phyloP scores from a whole-genome alignment of 805 yeast species.

The Barnettozyma siamensis region DNA sequence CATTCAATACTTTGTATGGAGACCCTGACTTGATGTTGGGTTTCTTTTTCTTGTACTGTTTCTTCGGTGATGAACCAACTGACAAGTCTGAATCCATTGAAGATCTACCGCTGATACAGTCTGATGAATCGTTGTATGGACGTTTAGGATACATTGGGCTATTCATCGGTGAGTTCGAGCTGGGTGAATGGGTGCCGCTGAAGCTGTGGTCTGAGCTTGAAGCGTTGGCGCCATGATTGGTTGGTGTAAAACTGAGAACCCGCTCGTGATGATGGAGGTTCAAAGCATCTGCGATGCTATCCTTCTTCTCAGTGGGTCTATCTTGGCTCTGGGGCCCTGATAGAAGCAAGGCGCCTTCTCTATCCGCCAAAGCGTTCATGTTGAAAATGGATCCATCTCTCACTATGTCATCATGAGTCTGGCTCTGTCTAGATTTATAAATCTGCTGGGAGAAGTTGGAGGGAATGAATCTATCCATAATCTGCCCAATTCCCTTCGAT shows the following conservation, averaged over 20 bases:
- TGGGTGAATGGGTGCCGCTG: conserved; percentile 1
- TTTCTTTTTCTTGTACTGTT: conserved; percentile 14
- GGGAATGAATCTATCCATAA: conserved; percentile 37
- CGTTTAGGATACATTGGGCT: conserved; percentile 6
- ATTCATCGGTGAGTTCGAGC: background rate
- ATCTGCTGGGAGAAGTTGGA: conserved; percentile 26
- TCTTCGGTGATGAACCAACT: conserved; percentile 4
- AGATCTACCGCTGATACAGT: background rate
- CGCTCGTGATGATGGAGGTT: conserved; percentile 37
- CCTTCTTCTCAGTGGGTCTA: conserved; percentile 25
- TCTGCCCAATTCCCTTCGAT: conserved; percentile 4
- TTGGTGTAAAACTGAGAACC: conserved; percentile 33
- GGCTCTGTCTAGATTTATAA: conserved; percentile 16
- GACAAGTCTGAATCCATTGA: conserved; percentile 13
- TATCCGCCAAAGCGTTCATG: conserved; percentile 11
- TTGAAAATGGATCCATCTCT: conserved; percentile 15
- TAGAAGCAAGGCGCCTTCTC: conserved; percentile 13
- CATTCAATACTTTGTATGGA: conserved; percentile 53
- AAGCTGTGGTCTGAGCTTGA: conserved; percentile 7
- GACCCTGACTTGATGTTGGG: conserved; percentile 29
- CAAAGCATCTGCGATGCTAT: conserved; percentile 44
- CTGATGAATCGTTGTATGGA: conserved; percentile 1
- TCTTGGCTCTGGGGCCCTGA: background rate
- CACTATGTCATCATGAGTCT: conserved; percentile 3
- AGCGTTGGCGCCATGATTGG: conserved; percentile 2